A percentile compares a stretch with the other conserved stretches of the same genome.
Conservation (phyloP, 805 yeast species). For the Candida nanaspora region DNA sequence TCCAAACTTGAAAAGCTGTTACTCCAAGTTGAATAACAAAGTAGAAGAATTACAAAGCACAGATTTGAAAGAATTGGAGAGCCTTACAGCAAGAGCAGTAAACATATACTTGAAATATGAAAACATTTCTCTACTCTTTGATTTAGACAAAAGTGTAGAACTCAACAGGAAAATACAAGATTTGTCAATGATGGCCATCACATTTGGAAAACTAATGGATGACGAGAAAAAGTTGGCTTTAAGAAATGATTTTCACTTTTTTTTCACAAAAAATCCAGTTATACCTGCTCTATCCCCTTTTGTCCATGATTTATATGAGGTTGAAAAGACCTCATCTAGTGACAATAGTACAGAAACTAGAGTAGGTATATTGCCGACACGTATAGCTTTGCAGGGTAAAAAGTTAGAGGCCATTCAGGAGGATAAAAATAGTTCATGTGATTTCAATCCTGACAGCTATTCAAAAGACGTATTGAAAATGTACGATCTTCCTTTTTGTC, state of each 20-base stretch:
- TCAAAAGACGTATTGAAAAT: too few species aligned
- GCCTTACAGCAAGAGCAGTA: too few species aligned
- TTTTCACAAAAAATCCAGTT: background rate
- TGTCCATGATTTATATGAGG: background rate
- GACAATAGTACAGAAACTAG: background rate
- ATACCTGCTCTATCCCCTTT: background rate
- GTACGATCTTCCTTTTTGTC: background rate
- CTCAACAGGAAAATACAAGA: background rate
- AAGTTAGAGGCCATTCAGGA: too few species aligned
- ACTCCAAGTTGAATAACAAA: too few species aligned
- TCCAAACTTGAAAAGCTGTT: too few species aligned
- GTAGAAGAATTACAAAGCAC: too few species aligned
- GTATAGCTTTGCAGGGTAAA: too few species aligned
- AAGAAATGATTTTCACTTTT: background rate
- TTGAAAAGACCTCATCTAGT: background rate
- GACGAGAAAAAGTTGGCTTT: background rate
- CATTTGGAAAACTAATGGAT: background rate
- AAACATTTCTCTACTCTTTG: slow-evolving; percentile 10
- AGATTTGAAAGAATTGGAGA: too few species aligned
- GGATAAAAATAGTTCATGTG: too few species aligned
- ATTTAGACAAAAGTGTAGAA: slow-evolving; percentile 7
- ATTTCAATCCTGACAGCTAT: too few species aligned
- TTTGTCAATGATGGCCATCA: background rate
- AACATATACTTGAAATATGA: slow-evolving; percentile 9
- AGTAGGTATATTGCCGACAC: too few species aligned